Conservation (phyloP, 2,329 filamentous ascomycete genomes). For the Neobulgaria alba region DNA sequence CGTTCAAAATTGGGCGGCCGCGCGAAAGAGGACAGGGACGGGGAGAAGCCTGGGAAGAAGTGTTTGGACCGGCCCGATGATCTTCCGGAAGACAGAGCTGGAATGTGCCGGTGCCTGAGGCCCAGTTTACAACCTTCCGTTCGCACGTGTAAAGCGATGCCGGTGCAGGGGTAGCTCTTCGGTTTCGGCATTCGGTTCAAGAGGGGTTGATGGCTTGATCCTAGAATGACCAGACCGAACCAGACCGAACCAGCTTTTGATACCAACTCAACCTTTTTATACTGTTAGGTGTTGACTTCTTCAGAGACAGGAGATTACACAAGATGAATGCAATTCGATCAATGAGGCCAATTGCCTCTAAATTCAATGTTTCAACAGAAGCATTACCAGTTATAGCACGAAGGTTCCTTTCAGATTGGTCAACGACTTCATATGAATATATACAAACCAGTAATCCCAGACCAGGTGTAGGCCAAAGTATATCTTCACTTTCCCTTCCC, state of each 20-base stretch:
- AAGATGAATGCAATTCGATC: constrained; percentile 25
- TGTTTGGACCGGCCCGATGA: too few species aligned
- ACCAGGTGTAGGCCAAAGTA: constrained; percentile 86
- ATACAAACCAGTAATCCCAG: constrained; percentile 75
- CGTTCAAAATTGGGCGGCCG: neutral
- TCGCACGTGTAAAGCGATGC: neutral
- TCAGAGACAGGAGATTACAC: too few species aligned
- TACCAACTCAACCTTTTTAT: too few species aligned
- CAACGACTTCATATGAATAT: constrained; percentile 57
- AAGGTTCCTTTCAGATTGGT: constrained; percentile 21
- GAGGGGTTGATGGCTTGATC: neutral
- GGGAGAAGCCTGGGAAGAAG: too few species aligned
- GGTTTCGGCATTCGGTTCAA: neutral
- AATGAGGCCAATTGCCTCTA: constrained; percentile 25
- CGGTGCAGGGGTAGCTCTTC: constrained; percentile 1
- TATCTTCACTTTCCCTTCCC: constrained; percentile 15
- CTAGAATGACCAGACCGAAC: neutral
- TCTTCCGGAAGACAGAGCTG: too few species aligned
- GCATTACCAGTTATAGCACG: constrained; percentile 24
- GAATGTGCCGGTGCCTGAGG: too few species aligned
- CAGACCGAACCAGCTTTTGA: too few species aligned
- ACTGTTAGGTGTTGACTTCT: too few species aligned
- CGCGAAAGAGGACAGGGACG: too few species aligned
- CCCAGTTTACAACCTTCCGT: neutral
- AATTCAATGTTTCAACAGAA: constrained; percentile 20